Evolutionary conservation across 176 grass and related monocot species (phyloP).

Genomic region (Cymbopogon citratus): DNA sequence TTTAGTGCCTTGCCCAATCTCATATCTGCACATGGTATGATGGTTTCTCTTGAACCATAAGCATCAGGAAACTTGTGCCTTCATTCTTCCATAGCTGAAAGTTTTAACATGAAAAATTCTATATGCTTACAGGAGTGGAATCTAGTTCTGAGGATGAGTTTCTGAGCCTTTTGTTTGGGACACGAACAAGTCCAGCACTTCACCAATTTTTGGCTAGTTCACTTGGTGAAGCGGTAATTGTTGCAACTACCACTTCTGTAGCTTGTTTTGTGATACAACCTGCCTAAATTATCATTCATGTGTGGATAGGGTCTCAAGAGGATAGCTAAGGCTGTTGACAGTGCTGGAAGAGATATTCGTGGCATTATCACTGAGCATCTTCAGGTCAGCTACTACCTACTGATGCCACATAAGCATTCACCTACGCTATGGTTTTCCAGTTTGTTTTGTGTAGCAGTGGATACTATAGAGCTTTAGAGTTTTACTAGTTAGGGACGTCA

Average conservation of each 20-base stretch:
- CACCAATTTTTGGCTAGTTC: conserved; percentile 90
- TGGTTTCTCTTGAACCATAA: conserved; percentile 26
- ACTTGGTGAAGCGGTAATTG: conserved; percentile 81
- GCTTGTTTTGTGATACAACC: conserved; percentile 5
- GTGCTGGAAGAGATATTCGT: conserved; percentile 84
- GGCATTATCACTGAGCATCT: conserved; percentile 82
- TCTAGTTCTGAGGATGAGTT: conserved; percentile 83
- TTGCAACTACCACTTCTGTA: conserved; percentile 7
- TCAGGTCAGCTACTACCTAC: conserved; percentile 46
- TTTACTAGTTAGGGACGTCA: neutral
- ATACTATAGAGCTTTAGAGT: conserved; percentile 4
- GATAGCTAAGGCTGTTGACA: conserved; percentile 69
- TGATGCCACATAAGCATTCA: neutral
- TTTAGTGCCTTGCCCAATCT: conserved; percentile 66
- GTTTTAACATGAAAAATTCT: conserved; percentile 24
- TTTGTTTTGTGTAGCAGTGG: conserved; percentile 8
- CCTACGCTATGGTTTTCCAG: neutral
- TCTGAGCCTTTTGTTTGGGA: conserved; percentile 80
- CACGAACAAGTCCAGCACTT: conserved; percentile 77
- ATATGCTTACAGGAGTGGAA: conserved; percentile 50
- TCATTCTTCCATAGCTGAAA: conserved; percentile 4
- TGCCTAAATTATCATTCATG: conserved; percentile 30
- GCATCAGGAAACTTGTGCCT: neutral
- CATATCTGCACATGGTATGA: conserved; percentile 71
- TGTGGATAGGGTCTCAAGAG: conserved; percentile 77